These are phyloP conservation scores for Limonium bicolor DNA, from an alignment of 148 eudicot species.

Conservation along the genomic window DNA sequence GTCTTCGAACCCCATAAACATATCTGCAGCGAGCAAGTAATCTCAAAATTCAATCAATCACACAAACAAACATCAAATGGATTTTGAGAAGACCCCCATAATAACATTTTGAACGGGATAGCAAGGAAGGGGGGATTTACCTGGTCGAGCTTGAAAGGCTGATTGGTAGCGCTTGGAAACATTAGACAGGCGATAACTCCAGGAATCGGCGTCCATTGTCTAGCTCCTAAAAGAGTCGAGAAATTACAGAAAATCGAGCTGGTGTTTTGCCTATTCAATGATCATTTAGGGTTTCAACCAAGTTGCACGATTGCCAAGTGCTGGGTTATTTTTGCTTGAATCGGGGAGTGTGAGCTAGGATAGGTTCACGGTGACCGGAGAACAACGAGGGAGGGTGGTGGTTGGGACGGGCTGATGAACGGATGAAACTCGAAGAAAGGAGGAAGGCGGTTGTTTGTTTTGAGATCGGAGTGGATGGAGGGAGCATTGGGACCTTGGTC, in stretches of 20 bases:
- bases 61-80: slow-evolving; percentile 2
- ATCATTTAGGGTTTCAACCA: slow-evolving; percentile 15
- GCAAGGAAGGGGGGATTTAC: slow-evolving; percentile 14
- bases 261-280: not conserved
- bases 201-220: slow-evolving; percentile 72
- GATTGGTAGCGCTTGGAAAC: slow-evolving; percentile 68
- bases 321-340: no score
- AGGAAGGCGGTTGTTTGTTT: not conserved
- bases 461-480: not conserved
- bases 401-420: slow-evolving; percentile 7
- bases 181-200: slow-evolving; percentile 66
- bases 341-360: no score
- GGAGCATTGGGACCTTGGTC: no score
- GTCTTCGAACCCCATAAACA: slow-evolving; percentile 80
- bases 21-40: slow-evolving; percentile 27
- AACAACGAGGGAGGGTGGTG: not conserved
- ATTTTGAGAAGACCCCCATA: no score
- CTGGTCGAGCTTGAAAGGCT: slow-evolving; percentile 72
- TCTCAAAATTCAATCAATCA: not conserved
- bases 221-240: not conserved
- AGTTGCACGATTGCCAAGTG: no score
- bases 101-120: no score
- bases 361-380: not conserved
- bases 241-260: slow-evolving; percentile 5
- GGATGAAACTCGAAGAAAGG: slow-evolving; percentile 3